Base-by-base conservation (phyloP, 75 land plant genomes). In the Picea glauca region DNA sequence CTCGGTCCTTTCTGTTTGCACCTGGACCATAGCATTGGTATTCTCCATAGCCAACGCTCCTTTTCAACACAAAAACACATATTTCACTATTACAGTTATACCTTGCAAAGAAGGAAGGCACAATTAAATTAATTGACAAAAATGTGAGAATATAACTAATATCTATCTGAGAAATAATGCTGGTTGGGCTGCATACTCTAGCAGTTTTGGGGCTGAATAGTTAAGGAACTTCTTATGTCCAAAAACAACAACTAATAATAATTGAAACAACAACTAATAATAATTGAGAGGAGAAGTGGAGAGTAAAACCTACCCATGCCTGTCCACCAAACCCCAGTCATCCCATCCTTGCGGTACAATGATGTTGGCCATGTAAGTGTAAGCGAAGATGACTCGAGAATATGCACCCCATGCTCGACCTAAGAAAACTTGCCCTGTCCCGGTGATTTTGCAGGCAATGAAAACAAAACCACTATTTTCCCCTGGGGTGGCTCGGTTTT, bases 341-440 rank as follows among this genome's bases (percentile, higher is more conserved):
- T 80, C 15, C 96, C 96, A 94, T 13, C 96, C 96, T 13, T 87
- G 87, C 26, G 91, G 76, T 35, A 79, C 59, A 5, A 92, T 76
- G 65, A 87, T 83, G 70, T 81, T 46, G 17, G 90, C 67, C 91
- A 94, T 90, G 80, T 87, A 85, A 6, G 92, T 87, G 68, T 79
- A 79, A 11, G 88, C 46, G 77, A 87, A 94, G 30, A 94, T 80
- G 12, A 88, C 92, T 21, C 88, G 83, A 3, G 96, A 81, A 77
- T 90, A 92, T 14, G 78, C 60, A 7, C 94, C 92, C 96, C 94
- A 92, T 13, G 96, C 91, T 67, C 96, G 43, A 20, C 96, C 94
- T 57, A 92, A 88, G 88, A 86, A 88, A 56, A 86, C 88, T 23
- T 60, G 56, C 56, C 89, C 89, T 13, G 83, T 81, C 1, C 93